Evolutionary conservation across 2,329 filamentous ascomycete species (phyloP), one percentile per base, ranked within the genome.

Genomic region (Claviceps africana): DNA sequence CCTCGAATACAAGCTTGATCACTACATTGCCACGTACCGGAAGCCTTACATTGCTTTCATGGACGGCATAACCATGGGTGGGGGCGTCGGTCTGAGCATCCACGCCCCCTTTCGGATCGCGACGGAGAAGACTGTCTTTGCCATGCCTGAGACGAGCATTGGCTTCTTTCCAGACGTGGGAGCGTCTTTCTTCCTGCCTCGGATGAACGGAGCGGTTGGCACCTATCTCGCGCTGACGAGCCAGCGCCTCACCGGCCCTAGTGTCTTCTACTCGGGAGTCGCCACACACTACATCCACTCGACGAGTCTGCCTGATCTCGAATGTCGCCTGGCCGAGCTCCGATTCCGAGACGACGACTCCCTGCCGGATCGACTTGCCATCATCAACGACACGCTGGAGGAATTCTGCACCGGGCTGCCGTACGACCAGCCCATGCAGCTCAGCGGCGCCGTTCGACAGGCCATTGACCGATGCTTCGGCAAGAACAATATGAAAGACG

Each of bases 111-210:
- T 98, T 77, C 79, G 93, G 55, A 95, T 98, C 64, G 93, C 93
- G 39, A 98, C 93, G 2, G 93, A 98, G 71, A 85, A 85, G 64
- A 98, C 93, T 6, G 72, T 95, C 47, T 97, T 98, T 63, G 90
- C 94, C 60, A 98, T 98, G 93, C 93, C 93, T 31, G 93, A 98
- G 72, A 98, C 93, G 4, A 95, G 82, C 9, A 98, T 98, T 64
- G 93, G 93, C 40, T 96, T 97, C 76, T 98, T 98, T 76, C 93
- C 94, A 7, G 94, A 98, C 63, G 93, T 98, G 48, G 93, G 93
- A 55, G 94, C 85, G 33, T 94, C 88, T 11, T 98, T 97, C 74
- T 97, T 97, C 76, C 75, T 98, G 51, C 88, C 93, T 17, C 79
- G 89, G 56, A 82, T 98, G 75, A 82, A 94, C 61, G 93, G 93